Conservation (phyloP, 768 basidiomycete species). For the Pulveroboletus ravenelii region DNA sequence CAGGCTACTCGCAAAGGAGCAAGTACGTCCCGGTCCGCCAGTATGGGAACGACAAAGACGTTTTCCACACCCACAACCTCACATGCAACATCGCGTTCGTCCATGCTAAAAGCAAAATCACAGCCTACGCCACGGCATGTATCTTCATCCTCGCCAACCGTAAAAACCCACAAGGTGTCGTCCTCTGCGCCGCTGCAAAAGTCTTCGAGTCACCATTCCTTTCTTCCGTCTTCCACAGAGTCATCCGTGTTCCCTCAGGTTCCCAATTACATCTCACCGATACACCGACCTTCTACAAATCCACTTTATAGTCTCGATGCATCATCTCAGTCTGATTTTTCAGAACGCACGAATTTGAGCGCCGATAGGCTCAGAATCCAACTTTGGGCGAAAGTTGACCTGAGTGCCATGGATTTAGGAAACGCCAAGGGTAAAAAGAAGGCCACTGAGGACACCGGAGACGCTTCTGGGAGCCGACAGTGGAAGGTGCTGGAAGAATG, state of each 20-base stretch:
- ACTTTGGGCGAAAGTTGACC: slow-evolving; percentile 50
- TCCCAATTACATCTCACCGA: slow-evolving; percentile 72
- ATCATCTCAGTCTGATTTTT: slow-evolving; percentile 46
- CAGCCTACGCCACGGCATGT: slow-evolving; percentile 13
- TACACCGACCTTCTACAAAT: slow-evolving; percentile 81
- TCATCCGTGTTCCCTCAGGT: slow-evolving; percentile 16
- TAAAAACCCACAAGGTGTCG: slow-evolving; percentile 23
- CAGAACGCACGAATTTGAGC: slow-evolving; percentile 50
- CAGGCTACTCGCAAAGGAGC: slow-evolving; percentile 13
- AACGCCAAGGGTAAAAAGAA: slow-evolving; percentile 47
- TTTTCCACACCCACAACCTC: slow-evolving; percentile 5
- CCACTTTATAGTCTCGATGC: slow-evolving; percentile 66
- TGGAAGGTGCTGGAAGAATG: slow-evolving; percentile 72
- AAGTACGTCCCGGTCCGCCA: slow-evolving; percentile 12
- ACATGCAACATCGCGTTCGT: slow-evolving; percentile 9
- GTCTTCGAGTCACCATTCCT: slow-evolving; percentile 22
- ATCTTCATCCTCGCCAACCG: slow-evolving; percentile 12
- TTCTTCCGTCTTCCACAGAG: slow-evolving; percentile 17
- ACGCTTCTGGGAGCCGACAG: slow-evolving; percentile 22
- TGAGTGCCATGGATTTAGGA: slow-evolving; percentile 2
- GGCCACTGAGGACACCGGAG: slow-evolving; percentile 20
- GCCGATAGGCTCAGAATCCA: slow-evolving; percentile 50
- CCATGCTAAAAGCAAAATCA: slow-evolving; percentile 14
- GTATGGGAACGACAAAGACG: slow-evolving; percentile 16
- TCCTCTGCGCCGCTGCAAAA: slow-evolving; percentile 23